Percentiles rank a stretch among this genome's conserved stretches.
phyloP scores from a whole-genome alignment of 176 grass and related monocot species.

The Typha latifolia region DNA sequence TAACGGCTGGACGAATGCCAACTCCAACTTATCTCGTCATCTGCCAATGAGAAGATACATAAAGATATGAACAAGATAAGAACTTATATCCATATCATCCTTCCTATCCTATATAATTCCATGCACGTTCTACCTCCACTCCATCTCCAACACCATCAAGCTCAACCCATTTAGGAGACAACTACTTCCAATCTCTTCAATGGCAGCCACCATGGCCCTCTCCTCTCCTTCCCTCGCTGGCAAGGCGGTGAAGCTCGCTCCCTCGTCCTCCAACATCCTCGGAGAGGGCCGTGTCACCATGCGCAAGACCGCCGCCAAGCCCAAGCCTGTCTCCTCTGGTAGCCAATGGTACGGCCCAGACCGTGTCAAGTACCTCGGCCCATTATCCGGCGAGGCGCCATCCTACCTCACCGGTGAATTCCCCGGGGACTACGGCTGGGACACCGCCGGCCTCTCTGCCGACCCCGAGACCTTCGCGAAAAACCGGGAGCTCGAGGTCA shows the following conservation, averaged over 20 bases:
- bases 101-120: too few species aligned
- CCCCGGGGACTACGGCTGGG: neutral
- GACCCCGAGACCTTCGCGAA: neutral
- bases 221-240: neutral
- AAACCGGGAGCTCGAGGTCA: neutral
- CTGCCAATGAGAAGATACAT: too few species aligned
- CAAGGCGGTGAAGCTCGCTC: constrained; percentile 1
- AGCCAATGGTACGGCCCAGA: constrained; percentile 12
- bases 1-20: too few species aligned
- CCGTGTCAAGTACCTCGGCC: constrained; percentile 8
- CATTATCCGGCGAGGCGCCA: constrained; percentile 4
- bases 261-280: neutral
- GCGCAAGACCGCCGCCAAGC: constrained; percentile 4
- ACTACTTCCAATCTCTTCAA: too few species aligned
- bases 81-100: too few species aligned
- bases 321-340: neutral
- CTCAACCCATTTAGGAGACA: neutral
- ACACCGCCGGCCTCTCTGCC: neutral
- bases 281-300: constrained; percentile 4
- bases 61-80: too few species aligned
- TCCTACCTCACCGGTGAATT: constrained; percentile 10
- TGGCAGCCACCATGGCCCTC: too few species aligned
- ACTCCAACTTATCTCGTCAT: too few species aligned
- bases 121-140: too few species aligned
- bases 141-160: neutral